Percentiles rank a stretch among this genome's conserved stretches.
Conservation (phyloP, 495 filamentous ascomycete species). For the Hyphodiscus hymeniophilus region DNA sequence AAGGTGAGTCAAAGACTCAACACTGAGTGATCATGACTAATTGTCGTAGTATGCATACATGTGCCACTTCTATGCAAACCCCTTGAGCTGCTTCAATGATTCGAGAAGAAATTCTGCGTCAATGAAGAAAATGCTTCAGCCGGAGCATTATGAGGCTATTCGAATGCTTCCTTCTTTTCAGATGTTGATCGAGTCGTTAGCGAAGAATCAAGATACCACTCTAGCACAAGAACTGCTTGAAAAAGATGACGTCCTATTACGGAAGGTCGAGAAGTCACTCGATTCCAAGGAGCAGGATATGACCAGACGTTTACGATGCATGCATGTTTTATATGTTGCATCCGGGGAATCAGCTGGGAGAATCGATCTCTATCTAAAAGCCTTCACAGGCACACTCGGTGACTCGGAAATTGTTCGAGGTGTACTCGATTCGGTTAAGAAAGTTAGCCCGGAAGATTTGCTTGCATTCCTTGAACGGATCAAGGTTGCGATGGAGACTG, state of each 20-base stretch:
- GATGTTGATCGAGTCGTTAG: constrained; percentile 32
- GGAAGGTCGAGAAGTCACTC: constrained; percentile 19
- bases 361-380: constrained; percentile 19
- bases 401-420: constrained; percentile 11
- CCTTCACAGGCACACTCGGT: constrained; percentile 10
- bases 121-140: constrained; percentile 29
- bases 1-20: constrained; percentile 45
- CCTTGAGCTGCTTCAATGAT: constrained; percentile 58
- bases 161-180: constrained; percentile 76
- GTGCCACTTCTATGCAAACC: constrained; percentile 92
- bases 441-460: constrained; percentile 33
- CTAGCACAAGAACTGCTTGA: constrained; percentile 9
- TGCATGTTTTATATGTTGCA: constrained; percentile 9
- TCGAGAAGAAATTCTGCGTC: constrained; percentile 16
- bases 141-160: constrained; percentile 63
- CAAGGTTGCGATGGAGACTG: constrained; percentile 23
- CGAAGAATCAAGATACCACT: constrained; percentile 15
- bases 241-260: constrained; percentile 24
- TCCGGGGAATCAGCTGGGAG: constrained; percentile 1
- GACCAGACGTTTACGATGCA: constrained; percentile 6
- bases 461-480: constrained; percentile 28
- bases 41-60: constrained; percentile 74
- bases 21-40: not conserved
- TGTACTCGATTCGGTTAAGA: constrained; percentile 30
- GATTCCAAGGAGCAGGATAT: constrained; percentile 24